These are phyloP conservation scores for Bipolaris victoriae DNA, from an alignment of 2,329 filamentous ascomycete genomes.

Conservation along the genomic window DNA sequence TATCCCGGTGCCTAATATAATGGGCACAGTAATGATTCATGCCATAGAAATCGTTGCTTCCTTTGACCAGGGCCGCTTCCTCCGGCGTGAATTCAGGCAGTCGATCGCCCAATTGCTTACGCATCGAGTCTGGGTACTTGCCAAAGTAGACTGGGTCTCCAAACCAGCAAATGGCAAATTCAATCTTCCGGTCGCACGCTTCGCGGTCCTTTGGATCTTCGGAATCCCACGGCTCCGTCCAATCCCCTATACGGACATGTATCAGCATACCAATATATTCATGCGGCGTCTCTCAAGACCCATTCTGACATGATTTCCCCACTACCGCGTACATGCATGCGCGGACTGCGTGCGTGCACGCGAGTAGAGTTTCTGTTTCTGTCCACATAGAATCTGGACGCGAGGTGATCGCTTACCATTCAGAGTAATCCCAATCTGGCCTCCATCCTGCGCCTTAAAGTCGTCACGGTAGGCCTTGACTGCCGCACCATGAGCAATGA, in stretches of 20 bases:
- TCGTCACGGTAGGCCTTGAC: slow-evolving; percentile 84
- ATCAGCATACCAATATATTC: slow-evolving; percentile 22
- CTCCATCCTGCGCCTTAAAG: slow-evolving; percentile 73
- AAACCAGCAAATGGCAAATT: slow-evolving; percentile 89
- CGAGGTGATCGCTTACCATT: slow-evolving; percentile 64
- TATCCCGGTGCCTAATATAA: slow-evolving; percentile 77
- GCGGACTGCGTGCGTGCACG: slow-evolving; percentile 16
- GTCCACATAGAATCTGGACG: slow-evolving; percentile 13
- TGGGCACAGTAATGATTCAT: slow-evolving; percentile 95
- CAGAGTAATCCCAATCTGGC: slow-evolving; percentile 85
- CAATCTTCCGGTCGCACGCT: slow-evolving; percentile 79
- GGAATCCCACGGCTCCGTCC: slow-evolving; percentile 81
- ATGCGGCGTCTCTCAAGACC: not conserved
- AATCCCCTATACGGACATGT: slow-evolving; percentile 63
- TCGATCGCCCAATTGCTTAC: slow-evolving; percentile 76
- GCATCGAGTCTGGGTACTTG: slow-evolving; percentile 83
- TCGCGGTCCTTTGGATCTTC: slow-evolving; percentile 75
- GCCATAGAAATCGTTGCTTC: slow-evolving; percentile 92
- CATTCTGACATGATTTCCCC: not conserved
- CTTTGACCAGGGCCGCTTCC: slow-evolving; percentile 75
- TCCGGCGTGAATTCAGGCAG: slow-evolving; percentile 76
- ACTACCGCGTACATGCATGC: not conserved
- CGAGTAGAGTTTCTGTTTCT: slow-evolving; percentile 20
- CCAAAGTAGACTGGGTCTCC: slow-evolving; percentile 86
- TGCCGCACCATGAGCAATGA: slow-evolving; percentile 79